Evolutionary conservation across 805 yeast species (phyloP), one percentile per base, ranked within the genome.

Genomic region (Pichia kluyveri): DNA sequence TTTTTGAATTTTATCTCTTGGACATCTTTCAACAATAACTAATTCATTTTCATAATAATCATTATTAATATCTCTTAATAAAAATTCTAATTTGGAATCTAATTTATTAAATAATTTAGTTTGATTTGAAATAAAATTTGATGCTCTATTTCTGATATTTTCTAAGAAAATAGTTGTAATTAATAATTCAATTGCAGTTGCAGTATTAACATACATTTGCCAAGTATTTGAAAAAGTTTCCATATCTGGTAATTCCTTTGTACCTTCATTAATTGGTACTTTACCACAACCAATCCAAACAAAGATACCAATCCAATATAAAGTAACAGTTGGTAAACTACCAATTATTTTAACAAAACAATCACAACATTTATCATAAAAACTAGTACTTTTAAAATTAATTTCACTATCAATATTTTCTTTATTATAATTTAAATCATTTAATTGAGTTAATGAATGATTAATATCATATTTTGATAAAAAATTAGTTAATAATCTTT

Each of bases 201-300:
- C 71, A 14, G 71, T 67, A 51, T 69, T 69, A 38, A 69, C 64
- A 50, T 65, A 68, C 60, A 69, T 56, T 55, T 69, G 73, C 73
- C 73, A 69, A 18, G 48, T 51, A 47, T 65, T 59, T 46, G 67
- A 58, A 47, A 63, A 69, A 32, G 49, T 58, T 40, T 38, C 60
- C 38, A 54, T 51, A 31, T 41, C 40, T 14, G 52, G 51, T n/a
- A 41, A 38, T 5, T 43, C 48, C 3, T 23, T 34, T 10, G 47
- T 23, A 10, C 48, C 53, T 14, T 31, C 44, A 11, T 40, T 34
- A 18, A 51, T 27, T 26, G 63, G 60, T 9, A 63, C 47, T 9
- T 60, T 58, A 49, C 73, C 73, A 51, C 67, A 65, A 6, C 62
- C 65, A 39, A 69, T 51, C 73, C 73, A 69, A 34, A 61, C 50